Conservation (phyloP, 768 basidiomycete genomes). For the Leccinum obscurum region DNA sequence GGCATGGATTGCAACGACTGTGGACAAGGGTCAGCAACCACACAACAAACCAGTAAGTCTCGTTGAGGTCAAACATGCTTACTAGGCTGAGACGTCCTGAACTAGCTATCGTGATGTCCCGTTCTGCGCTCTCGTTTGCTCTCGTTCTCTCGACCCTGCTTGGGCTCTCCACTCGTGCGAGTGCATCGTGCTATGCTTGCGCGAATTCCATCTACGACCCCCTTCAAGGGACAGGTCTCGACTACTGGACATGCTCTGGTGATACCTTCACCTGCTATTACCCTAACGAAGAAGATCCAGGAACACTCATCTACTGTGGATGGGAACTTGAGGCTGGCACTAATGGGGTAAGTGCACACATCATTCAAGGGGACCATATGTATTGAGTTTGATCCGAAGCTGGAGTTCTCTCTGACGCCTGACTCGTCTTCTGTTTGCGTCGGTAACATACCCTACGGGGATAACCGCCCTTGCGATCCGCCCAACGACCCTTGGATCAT, state of each 20-base stretch:
- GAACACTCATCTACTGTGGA: conserved; percentile 11
- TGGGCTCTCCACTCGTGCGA: neutral
- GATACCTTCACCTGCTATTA: conserved; percentile 12
- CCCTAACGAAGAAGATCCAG: conserved; percentile 11
- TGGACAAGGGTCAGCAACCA: neutral
- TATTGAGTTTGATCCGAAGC: neutral
- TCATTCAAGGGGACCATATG: neutral
- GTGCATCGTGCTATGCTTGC: conserved; percentile 5
- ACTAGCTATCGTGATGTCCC: neutral
- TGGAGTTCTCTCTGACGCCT: neutral
- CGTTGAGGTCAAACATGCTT: neutral
- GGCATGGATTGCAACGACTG: neutral
- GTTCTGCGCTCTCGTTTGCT: neutral
- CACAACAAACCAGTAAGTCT: neutral
- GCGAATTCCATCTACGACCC: conserved; percentile 4
- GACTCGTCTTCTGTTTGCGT: conserved; percentile 6
- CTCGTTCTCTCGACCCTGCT: conserved; percentile 5
- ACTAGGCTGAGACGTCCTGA: too few relatives aligned
- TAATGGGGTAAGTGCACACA: neutral
- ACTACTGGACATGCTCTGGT: conserved; percentile 12
- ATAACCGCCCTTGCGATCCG: conserved; percentile 3
- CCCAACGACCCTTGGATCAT: conserved; percentile 10
- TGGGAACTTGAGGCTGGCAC: neutral
- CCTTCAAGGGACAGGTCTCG: conserved; percentile 5
- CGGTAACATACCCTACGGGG: conserved; percentile 1